Conservation (phyloP, 1,284 basidiomycete genomes). For the Meira nashicola region DNA sequence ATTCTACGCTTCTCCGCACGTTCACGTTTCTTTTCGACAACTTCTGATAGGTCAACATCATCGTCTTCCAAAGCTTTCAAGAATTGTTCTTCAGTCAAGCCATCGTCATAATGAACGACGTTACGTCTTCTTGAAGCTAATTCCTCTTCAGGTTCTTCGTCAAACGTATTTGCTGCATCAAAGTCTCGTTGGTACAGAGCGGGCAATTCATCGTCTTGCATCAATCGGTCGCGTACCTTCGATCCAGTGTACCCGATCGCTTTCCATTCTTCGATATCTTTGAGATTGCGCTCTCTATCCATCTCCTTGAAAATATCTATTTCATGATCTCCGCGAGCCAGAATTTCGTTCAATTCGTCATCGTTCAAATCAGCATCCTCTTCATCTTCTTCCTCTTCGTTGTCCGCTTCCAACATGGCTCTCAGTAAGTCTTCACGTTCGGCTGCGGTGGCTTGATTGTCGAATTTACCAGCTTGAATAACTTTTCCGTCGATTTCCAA, state of each 20-base stretch:
- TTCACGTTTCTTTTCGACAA: slow-evolving; percentile 52
- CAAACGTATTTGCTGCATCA: slow-evolving; percentile 54
- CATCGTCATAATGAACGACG: slow-evolving; percentile 88
- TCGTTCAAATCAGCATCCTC: slow-evolving; percentile 86
- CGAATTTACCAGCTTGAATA: slow-evolving; percentile 81
- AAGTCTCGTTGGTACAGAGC: slow-evolving; percentile 78
- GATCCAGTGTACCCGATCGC: slow-evolving; percentile 61
- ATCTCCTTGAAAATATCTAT: slow-evolving; percentile 72
- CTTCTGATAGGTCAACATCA: slow-evolving; percentile 64
- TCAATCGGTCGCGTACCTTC: slow-evolving; percentile 68
- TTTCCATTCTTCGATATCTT: slow-evolving; percentile 68
- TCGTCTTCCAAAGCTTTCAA: slow-evolving; percentile 73
- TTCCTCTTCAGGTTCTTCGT: slow-evolving; percentile 56
- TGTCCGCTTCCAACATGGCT: slow-evolving; percentile 55
- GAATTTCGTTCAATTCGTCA: slow-evolving; percentile 90
- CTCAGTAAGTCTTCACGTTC: slow-evolving; percentile 94
- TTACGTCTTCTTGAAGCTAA: slow-evolving; percentile 80
- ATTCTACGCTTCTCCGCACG: slow-evolving; percentile 46
- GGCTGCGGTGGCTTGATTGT: slow-evolving; percentile 95
- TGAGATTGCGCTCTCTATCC: slow-evolving; percentile 74
- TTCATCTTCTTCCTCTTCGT: slow-evolving; percentile 52
- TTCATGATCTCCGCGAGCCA: slow-evolving; percentile 81
- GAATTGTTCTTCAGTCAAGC: slow-evolving; percentile 84
- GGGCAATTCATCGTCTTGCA: slow-evolving; percentile 84
- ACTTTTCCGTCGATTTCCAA: slow-evolving; percentile 99